phyloP scores from a whole-genome alignment of 1,284 basidiomycete species.

The Stereum hirsutum region DNA sequence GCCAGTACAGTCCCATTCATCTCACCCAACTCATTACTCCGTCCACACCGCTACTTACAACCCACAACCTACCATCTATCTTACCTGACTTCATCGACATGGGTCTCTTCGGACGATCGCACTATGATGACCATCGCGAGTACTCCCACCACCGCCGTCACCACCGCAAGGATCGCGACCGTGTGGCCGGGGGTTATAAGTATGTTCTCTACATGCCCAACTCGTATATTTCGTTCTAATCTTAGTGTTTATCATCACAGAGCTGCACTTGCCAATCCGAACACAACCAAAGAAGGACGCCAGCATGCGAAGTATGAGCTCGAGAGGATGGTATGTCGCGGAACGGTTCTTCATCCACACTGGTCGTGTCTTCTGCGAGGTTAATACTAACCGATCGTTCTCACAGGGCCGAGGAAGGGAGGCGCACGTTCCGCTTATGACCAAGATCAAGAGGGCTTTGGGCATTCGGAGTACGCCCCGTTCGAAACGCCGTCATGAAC shows the following conservation, averaged over 20 bases:
- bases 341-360: no score
- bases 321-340: conserved; percentile 30
- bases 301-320: conserved; percentile 37
- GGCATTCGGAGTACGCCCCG: conserved; percentile 38
- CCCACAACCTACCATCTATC: no score
- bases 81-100: no score
- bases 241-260: conserved; percentile 18
- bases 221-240: neutral
- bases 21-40: no score
- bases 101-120: no score
- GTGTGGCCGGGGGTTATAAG: conserved; percentile 40
- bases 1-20: no score
- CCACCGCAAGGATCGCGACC: conserved; percentile 29
- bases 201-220: conserved; percentile 12
- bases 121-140: no score
- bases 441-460: conserved; percentile 38
- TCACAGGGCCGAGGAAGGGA: conserved; percentile 27
- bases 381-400: neutral
- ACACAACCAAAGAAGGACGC: conserved; percentile 33
- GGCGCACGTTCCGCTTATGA: conserved; percentile 40
- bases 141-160: no score
- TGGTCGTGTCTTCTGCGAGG: neutral
- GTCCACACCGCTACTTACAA: no score
- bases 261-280: conserved; percentile 40
- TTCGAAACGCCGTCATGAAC: no score